Base-by-base conservation (phyloP, 257 asterid genomes). In the Solanum medicagineum region DNA sequence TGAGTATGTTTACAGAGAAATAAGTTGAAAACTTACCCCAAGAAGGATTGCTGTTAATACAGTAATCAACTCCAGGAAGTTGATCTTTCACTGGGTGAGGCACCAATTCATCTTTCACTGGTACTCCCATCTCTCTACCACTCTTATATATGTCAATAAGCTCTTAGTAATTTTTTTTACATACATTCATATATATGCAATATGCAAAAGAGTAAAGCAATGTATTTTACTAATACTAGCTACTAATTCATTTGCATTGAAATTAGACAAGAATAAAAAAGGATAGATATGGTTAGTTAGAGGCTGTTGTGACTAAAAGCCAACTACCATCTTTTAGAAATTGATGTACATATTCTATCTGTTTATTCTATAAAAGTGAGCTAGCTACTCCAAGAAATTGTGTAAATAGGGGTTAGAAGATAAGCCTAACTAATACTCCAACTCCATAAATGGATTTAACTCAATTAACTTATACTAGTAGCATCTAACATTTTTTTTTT, bases 11-110 rank as follows among this genome's bases (percentile, higher is more conserved):
- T n/a, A n/a, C 66, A 8, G 15, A 60, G 13, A 70, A 70, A 17
- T 10, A 70, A 70, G 42, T 70, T 60, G 66, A n/a, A 59, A 59
- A 74, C 86, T 4, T 88, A 95, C 98, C 88, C 98, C 97, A 95
- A 77, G 95, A 86, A 85, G 99, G 99, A 75, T 94, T 93, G 93
- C 99, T 95, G 86, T 90, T 94, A 84, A 94, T 86, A 63, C 98
- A 95, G 83, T 16, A 90, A 86, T 93, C 95, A 5, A 95, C 87
- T 45, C 97, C 97, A 54, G 93, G 90, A 81, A 94, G 95, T 81
- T 95, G 99, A 70, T 92, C 97, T 80, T 92, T 94, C 62, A 94
- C 93, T 14, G 99, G 97, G 57, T 95, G 99, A 59, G 98, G 97
- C 89, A 83, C 94, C 60, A 92, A 87, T 70, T 94, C 97, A 24